Conservation (phyloP, 257 asterid genomes). For the Solanum arcanum region DNA sequence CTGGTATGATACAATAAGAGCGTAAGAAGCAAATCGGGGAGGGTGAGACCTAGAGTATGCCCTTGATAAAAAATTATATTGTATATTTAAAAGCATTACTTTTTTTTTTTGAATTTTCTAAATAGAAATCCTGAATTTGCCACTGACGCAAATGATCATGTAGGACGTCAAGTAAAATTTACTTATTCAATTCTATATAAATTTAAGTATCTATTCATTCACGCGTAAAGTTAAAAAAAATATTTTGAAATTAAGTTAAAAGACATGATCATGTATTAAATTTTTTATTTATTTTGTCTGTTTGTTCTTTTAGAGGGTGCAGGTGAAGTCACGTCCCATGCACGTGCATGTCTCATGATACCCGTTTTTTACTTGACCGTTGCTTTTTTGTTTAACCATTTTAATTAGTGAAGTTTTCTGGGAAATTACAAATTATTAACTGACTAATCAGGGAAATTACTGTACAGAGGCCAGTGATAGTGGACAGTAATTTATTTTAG, state of each 20-base stretch:
- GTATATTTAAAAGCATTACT: too few relatives aligned
- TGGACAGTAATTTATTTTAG: background rate
- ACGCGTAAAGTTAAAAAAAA: background rate
- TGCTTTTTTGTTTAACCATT: background rate
- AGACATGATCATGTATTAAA: background rate
- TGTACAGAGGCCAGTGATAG: background rate
- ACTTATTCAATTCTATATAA: background rate
- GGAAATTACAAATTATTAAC: background rate
- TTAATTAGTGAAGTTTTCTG: background rate
- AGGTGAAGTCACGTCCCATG: constrained; percentile 25
- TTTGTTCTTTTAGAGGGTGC: background rate
- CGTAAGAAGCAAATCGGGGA: background rate
- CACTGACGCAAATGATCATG: background rate
- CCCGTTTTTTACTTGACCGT: constrained; percentile 13
- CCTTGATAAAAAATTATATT: too few relatives aligned
- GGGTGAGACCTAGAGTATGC: too few relatives aligned
- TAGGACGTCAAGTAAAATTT: background rate
- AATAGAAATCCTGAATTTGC: too few relatives aligned
- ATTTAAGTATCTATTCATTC: background rate
- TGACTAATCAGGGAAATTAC: background rate
- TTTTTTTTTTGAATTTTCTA: too few relatives aligned
- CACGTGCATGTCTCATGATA: constrained; percentile 46
- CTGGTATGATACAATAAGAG: background rate
- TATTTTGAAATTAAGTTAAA: background rate
- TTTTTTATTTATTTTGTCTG: background rate